phyloP scores from a whole-genome alignment of 345 rosid species.

The Pugionium cornutum region DNA sequence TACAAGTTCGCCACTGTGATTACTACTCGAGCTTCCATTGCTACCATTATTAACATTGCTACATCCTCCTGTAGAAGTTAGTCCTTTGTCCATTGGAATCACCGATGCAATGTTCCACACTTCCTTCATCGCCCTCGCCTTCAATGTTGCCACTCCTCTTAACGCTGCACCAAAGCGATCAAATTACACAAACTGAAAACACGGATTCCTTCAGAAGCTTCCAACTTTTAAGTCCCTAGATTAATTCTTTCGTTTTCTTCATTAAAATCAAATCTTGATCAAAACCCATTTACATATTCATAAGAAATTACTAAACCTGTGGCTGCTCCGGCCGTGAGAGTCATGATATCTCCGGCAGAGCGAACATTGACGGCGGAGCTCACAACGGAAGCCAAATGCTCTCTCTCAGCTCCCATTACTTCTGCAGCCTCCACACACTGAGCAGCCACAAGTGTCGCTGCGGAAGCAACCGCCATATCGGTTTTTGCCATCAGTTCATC shows the following conservation, averaged over 20 bases:
- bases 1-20: constrained; percentile 75
- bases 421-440: constrained; percentile 93
- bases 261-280: neutral
- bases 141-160: constrained; percentile 90
- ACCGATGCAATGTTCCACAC: constrained; percentile 97
- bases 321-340: constrained; percentile 87
- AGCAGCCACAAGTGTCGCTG: constrained; percentile 79
- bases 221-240: neutral
- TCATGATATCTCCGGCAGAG: constrained; percentile 82
- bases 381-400: constrained; percentile 68
- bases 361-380: constrained; percentile 82
- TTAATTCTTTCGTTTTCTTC: neutral
- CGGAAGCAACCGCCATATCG: constrained; percentile 85
- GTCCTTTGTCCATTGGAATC: constrained; percentile 86
- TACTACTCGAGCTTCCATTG: constrained; percentile 44
- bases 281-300: constrained; percentile 7
- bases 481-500: constrained; percentile 87
- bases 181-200: neutral
- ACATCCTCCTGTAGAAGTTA: constrained; percentile 48
- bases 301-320: constrained; percentile 53
- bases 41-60: constrained; percentile 60
- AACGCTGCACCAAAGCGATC: constrained; percentile 51
- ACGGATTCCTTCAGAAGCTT: neutral
- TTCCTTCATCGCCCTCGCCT: constrained; percentile 90
- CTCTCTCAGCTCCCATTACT: constrained; percentile 88